phyloP scores from a whole-genome alignment of 2,329 filamentous ascomycete species.

The Sporothrix luriei region DNA sequence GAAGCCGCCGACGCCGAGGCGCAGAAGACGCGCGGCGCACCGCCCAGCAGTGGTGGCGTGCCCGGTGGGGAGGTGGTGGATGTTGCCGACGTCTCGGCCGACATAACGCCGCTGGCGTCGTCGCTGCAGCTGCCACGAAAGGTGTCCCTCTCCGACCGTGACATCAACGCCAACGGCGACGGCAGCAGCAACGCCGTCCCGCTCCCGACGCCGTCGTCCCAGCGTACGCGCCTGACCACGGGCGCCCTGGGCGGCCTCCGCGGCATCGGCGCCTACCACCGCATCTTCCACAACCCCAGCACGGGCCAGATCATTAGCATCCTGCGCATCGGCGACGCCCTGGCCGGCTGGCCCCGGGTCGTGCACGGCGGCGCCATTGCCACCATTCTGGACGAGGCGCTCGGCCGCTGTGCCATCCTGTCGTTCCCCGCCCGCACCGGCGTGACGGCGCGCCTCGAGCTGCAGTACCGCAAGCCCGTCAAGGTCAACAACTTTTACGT shows the following conservation, averaged over 20 bases:
- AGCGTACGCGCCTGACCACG: constrained; percentile 45
- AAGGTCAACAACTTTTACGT: constrained; percentile 65
- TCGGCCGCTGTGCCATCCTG: constrained; percentile 63
- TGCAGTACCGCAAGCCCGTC: constrained; percentile 66
- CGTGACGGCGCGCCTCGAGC: constrained; percentile 59
- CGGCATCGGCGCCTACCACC: constrained; percentile 56
- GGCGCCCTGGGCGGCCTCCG: constrained; percentile 49
- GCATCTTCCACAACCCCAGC: constrained; percentile 63
- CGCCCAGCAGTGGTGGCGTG: not conserved
- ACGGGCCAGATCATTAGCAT: constrained; percentile 63
- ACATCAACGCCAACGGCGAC: not conserved
- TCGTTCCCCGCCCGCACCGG: constrained; percentile 53
- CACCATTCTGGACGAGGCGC: constrained; percentile 68
- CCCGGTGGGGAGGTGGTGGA: not conserved
- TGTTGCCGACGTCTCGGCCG: constrained; percentile 30
- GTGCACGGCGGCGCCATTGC: constrained; percentile 72
- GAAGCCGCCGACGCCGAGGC: not conserved
- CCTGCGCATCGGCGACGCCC: constrained; percentile 66
- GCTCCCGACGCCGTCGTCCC: constrained; percentile 3
- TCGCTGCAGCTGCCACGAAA: not conserved
- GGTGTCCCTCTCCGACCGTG: not conserved
- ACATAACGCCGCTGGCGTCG: not conserved
- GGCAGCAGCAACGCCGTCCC: not conserved
- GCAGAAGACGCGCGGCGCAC: not conserved
- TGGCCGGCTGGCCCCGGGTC: constrained; percentile 70